Evolutionary conservation across 495 filamentous ascomycete genomes (phyloP).

Genomic region (Opeltia flavorubescens): DNA sequence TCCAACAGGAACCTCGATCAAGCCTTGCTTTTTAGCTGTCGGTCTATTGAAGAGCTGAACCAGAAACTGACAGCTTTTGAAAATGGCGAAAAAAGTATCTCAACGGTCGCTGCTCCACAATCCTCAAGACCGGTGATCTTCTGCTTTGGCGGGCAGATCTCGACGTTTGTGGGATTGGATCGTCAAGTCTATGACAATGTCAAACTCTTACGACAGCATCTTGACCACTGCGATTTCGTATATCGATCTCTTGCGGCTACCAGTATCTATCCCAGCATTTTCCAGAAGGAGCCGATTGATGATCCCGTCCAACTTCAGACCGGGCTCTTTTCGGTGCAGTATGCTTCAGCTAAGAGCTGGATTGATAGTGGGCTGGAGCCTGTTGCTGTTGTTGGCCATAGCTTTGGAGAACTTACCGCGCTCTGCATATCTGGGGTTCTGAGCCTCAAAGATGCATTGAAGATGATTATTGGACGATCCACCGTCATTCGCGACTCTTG

Average conservation of each 20-base stretch:
- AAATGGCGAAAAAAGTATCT: neutral
- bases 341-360: slow-evolving; percentile 32
- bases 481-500: slow-evolving; percentile 29
- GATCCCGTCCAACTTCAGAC: slow-evolving; percentile 32
- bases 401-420: slow-evolving; percentile 34
- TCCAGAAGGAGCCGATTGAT: slow-evolving; percentile 21
- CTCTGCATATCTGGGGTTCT: slow-evolving; percentile 26
- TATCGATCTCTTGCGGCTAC: neutral
- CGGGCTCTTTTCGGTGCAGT: slow-evolving; percentile 33
- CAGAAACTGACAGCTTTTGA: slow-evolving; percentile 3
- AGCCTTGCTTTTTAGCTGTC: slow-evolving; percentile 5
- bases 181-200: slow-evolving; percentile 18
- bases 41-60: slow-evolving; percentile 1
- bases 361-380: slow-evolving; percentile 28
- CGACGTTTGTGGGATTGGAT: slow-evolving; percentile 12
- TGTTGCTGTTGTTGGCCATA: slow-evolving; percentile 34
- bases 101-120: neutral
- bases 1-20: too few species aligned
- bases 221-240: slow-evolving; percentile 14
- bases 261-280: slow-evolving; percentile 33
- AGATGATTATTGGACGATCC: slow-evolving; percentile 29
- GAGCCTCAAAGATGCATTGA: slow-evolving; percentile 24
- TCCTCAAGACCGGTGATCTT: slow-evolving; percentile 15
- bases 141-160: slow-evolving; percentile 24
- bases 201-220: slow-evolving; percentile 20